These are phyloP conservation scores for Flueggea neowawraea DNA, from an alignment of 441 rosid species.

Conservation along the genomic window DNA sequence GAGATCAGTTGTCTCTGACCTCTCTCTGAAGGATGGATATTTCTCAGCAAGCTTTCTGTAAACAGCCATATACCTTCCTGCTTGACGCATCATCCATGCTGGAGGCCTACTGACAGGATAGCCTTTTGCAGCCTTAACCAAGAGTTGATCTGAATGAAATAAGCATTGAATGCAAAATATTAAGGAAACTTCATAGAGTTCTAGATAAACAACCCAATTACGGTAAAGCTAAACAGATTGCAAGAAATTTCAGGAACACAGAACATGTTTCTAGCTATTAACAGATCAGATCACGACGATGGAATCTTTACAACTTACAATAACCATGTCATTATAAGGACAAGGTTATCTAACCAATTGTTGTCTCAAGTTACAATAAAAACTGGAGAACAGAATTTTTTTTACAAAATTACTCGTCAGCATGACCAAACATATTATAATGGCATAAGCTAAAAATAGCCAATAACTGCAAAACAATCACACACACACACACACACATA, in stretches of 20 bases:
- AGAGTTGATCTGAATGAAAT: slow-evolving; percentile 57
- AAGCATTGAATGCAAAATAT: slow-evolving; percentile 4
- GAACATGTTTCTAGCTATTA: too few species aligned
- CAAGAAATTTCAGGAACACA: neutral
- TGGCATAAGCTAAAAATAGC: too few species aligned
- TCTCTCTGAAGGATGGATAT: slow-evolving; percentile 87
- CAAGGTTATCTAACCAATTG: too few species aligned
- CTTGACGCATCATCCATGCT: slow-evolving; percentile 99
- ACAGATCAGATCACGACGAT: too few species aligned
- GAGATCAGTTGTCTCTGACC: slow-evolving; percentile 93
- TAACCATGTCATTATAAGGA: too few species aligned
- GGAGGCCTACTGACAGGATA: slow-evolving; percentile 77
- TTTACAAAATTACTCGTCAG: too few species aligned
- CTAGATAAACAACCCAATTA: neutral
- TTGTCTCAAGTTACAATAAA: too few species aligned
- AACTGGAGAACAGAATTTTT: too few species aligned
- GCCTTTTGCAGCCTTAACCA: slow-evolving; percentile 94
- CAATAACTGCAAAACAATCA: too few species aligned
- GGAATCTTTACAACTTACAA: too few species aligned
- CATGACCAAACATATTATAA: too few species aligned
- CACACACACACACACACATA: too few species aligned
- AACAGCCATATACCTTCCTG: slow-evolving; percentile 96
- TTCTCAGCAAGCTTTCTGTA: slow-evolving; percentile 95
- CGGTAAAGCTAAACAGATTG: neutral
- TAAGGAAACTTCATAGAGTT: neutral